These are phyloP conservation scores for Tulasnella sp. DNA, from an alignment of 768 basidiomycete genomes.

Conservation along the genomic window DNA sequence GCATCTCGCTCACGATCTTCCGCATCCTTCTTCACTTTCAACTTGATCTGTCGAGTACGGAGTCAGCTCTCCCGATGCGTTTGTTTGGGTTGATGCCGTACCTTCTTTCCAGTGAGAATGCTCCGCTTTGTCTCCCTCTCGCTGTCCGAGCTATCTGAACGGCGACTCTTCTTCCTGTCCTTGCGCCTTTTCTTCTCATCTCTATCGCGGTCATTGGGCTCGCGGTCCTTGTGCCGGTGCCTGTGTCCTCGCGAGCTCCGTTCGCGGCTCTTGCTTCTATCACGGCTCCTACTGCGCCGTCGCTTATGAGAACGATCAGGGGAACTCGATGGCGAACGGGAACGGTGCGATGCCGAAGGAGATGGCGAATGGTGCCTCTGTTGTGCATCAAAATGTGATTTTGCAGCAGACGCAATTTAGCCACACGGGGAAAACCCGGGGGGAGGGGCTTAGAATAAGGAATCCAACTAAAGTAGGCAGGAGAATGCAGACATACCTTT, in stretches of 20 bases:
- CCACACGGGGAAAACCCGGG: no score
- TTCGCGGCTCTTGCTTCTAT: not conserved
- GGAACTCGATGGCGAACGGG: not conserved
- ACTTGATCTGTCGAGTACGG: slow-evolving; percentile 1
- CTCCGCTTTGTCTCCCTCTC: not conserved
- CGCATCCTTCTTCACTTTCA: slow-evolving; percentile 4
- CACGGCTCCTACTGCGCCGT: not conserved
- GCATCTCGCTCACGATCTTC: slow-evolving; percentile 8
- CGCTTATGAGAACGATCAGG: not conserved
- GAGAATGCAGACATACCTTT: no score
- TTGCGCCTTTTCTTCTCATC: not conserved
- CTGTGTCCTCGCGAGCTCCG: not conserved
- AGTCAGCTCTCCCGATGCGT: not conserved
- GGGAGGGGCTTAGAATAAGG: no score
- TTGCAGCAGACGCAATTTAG: no score
- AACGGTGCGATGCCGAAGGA: not conserved
- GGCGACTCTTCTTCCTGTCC: not conserved
- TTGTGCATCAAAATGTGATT: no score
- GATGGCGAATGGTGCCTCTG: not conserved
- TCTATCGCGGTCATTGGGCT: not conserved
- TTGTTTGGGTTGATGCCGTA: not conserved
- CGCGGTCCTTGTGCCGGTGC: not conserved
- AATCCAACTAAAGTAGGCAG: no score
- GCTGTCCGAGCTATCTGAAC: not conserved
- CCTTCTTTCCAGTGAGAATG: slow-evolving; percentile 7